These are phyloP conservation scores for Suillus americanus DNA, from an alignment of 768 basidiomycete genomes.

Conservation along the genomic window DNA sequence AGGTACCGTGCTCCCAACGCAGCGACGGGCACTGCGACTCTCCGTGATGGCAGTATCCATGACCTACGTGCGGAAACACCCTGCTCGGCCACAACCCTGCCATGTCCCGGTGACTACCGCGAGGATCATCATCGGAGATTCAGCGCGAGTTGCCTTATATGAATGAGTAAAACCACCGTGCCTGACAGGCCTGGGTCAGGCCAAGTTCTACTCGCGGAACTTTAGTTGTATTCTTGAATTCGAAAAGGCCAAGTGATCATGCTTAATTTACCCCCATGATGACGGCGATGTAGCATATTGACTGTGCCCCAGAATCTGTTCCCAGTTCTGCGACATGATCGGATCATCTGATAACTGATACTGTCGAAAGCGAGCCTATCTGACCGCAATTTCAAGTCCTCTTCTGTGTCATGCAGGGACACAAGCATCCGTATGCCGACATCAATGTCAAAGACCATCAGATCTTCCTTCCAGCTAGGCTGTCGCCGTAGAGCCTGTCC, in stretches of 20 bases:
- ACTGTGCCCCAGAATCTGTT: not conserved
- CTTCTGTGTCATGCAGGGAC: not conserved
- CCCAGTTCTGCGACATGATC: not conserved
- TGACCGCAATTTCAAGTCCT: not conserved
- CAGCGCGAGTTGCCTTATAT: not conserved
- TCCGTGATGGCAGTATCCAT: not conserved
- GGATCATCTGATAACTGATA: no score
- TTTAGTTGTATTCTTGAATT: not conserved
- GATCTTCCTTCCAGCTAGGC: no score
- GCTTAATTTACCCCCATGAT: not conserved
- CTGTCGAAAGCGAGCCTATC: not conserved
- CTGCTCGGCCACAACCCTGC: not conserved
- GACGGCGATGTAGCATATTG: no score
- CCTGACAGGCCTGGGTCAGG: not conserved
- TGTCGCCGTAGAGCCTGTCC: no score
- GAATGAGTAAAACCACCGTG: not conserved
- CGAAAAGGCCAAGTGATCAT: not conserved
- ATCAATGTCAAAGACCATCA: no score
- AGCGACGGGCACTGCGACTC: not conserved
- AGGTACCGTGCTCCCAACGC: not conserved
- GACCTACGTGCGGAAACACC: not conserved
- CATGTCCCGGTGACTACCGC: not conserved
- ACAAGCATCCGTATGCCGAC: no score
- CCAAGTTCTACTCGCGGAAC: not conserved
- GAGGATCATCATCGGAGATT: not conserved